Evolutionary conservation across 2,329 filamentous ascomycete genomes (phyloP).

Genomic region (Aspergillus luchuensis): DNA sequence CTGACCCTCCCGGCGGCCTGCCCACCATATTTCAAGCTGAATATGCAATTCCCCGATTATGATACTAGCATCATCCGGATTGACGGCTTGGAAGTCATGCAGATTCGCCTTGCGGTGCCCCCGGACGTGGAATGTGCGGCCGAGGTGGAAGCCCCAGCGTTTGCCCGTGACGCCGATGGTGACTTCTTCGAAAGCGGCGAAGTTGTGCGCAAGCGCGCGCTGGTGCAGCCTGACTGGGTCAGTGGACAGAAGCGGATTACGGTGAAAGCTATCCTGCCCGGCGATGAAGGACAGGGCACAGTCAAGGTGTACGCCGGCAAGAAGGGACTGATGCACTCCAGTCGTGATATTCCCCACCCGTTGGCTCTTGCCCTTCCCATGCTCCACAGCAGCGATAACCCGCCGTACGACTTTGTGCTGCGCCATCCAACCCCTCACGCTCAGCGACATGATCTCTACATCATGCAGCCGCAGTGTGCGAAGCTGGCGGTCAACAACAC

Average conservation of each 20-base stretch:
- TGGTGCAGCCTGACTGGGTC: slow-evolving; percentile 91
- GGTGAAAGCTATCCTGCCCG: slow-evolving; percentile 86
- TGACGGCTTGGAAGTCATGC: slow-evolving; percentile 90
- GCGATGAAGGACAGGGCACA: slow-evolving; percentile 84
- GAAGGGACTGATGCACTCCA: slow-evolving; percentile 93
- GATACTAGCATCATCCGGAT: slow-evolving; percentile 84
- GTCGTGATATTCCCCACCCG: slow-evolving; percentile 92
- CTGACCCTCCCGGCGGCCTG: slow-evolving; percentile 83
- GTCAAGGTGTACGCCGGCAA: slow-evolving; percentile 93
- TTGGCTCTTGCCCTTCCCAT: slow-evolving; percentile 88
- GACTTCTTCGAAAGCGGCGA: slow-evolving; percentile 94
- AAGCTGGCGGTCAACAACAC: slow-evolving; percentile 92
- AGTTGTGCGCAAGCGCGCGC: slow-evolving; percentile 76
- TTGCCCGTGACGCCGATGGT: slow-evolving; percentile 79
- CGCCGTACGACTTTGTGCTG: slow-evolving; percentile 87
- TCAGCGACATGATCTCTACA: slow-evolving; percentile 95
- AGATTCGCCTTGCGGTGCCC: slow-evolving; percentile 84
- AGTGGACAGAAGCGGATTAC: slow-evolving; percentile 86
- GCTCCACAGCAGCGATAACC: slow-evolving; percentile 87
- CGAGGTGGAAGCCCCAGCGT: slow-evolving; percentile 83
- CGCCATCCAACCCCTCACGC: slow-evolving; percentile 96
- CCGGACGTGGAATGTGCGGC: slow-evolving; percentile 88
- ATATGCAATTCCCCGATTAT: slow-evolving; percentile 79
- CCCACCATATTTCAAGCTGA: slow-evolving; percentile 83
- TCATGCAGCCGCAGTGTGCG: slow-evolving; percentile 91